These are phyloP conservation scores for Phytophthora pinifolia DNA, from an alignment of 352 stramenopile species.

Conservation along the genomic window DNA sequence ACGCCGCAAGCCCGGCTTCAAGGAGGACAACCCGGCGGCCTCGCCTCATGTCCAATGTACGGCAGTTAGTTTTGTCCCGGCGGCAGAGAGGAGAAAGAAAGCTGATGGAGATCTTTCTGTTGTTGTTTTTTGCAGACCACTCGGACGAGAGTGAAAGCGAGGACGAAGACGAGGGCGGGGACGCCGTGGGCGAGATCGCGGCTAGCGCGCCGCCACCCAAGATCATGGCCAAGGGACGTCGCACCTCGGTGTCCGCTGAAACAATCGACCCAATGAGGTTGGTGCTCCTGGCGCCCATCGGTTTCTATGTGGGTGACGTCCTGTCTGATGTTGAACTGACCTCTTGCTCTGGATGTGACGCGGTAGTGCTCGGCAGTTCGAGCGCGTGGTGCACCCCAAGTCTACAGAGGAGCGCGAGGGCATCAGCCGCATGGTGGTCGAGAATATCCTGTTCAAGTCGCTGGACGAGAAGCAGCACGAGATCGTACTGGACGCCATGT, in stretches of 20 bases:
- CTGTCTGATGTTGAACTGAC: slow-evolving; percentile 19
- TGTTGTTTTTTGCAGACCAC: slow-evolving; percentile 45
- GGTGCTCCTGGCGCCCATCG: too few relatives aligned
- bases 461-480: slow-evolving; percentile 87
- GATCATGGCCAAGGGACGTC: slow-evolving; percentile 78
- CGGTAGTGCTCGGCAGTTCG: slow-evolving; percentile 73
- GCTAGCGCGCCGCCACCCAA: slow-evolving; percentile 54
- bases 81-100: slow-evolving; percentile 1
- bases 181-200: slow-evolving; percentile 83
- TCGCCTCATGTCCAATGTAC: slow-evolving; percentile 32
- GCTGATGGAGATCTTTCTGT: neutral
- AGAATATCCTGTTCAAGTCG: slow-evolving; percentile 92
- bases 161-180: slow-evolving; percentile 79
- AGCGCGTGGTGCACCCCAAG: slow-evolving; percentile 85
- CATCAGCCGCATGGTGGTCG: slow-evolving; percentile 81
- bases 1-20: slow-evolving; percentile 39
- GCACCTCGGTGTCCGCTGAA: slow-evolving; percentile 88
- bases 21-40: slow-evolving; percentile 54
- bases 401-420: slow-evolving; percentile 71
- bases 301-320: slow-evolving; percentile 1
- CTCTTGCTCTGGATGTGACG: slow-evolving; percentile 15
- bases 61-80: slow-evolving; percentile 1
- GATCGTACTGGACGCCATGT: slow-evolving; percentile 88
- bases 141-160: slow-evolving; percentile 89
- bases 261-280: slow-evolving; percentile 82